phyloP scores from a whole-genome alignment of 140 eudicot genomes.

The Cichorium intybus region DNA sequence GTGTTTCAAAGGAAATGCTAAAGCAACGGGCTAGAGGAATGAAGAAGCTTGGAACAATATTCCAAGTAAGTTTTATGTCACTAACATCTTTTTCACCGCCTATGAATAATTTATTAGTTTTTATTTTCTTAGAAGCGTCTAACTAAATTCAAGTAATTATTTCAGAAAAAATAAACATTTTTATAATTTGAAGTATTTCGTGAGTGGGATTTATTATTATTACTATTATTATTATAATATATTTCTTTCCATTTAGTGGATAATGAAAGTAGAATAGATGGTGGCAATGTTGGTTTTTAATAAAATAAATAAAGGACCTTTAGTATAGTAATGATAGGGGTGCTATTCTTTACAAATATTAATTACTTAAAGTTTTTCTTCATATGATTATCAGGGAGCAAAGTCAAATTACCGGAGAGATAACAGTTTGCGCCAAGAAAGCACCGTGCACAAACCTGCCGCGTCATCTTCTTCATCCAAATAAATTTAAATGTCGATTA shows the following conservation, averaged over 20 bases:
- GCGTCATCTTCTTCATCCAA: slow-evolving; percentile 39
- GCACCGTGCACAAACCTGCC: background rate
- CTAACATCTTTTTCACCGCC: background rate
- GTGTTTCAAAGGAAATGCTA: slow-evolving; percentile 53
- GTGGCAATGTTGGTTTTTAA: background rate
- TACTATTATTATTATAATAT: too few species aligned
- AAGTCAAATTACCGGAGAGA: slow-evolving; percentile 48
- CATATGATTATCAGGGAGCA: slow-evolving; percentile 44
- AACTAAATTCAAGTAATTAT: too few species aligned
- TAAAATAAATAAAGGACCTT: background rate
- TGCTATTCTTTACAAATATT: too few species aligned
- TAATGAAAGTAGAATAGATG: too few species aligned
- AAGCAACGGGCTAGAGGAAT: slow-evolving; percentile 58
- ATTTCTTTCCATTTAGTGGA: background rate
- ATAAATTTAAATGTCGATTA: slow-evolving; percentile 2
- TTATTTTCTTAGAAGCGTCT: background rate
- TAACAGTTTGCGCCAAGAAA: slow-evolving; percentile 43
- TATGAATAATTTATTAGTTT: too few species aligned
- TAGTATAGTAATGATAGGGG: background rate
- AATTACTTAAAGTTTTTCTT: background rate
- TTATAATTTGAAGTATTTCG: background rate
- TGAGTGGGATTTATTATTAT: background rate
- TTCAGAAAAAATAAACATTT: too few species aligned
- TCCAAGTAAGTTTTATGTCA: slow-evolving; percentile 46
- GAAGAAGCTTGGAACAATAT: slow-evolving; percentile 73